Evolutionary conservation across 2,329 filamentous ascomycete genomes (phyloP).

Genomic region (Xylariaceae sp.): DNA sequence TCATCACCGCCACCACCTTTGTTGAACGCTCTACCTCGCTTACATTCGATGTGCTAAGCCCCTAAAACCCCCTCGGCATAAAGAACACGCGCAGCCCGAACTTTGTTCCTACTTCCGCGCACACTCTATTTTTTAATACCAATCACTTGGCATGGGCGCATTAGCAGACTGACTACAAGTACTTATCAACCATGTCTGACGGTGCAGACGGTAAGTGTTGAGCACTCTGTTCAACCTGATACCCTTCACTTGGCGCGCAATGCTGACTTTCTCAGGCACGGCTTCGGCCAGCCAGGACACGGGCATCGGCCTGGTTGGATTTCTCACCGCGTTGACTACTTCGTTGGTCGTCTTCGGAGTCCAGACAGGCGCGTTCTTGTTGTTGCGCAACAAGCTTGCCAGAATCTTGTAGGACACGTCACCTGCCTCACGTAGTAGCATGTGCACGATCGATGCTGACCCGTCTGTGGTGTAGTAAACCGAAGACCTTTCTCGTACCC

Average conservation of each 20-base stretch:
- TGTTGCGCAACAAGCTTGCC: conserved; percentile 73
- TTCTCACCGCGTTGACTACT: conserved; percentile 61
- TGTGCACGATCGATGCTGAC: conserved; percentile 14
- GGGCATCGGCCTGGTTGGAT: conserved; percentile 49
- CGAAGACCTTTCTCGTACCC: conserved; percentile 80
- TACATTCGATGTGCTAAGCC: no score
- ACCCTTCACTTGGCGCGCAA: background rate
- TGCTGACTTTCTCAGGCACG: conserved; percentile 7
- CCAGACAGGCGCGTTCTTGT: conserved; percentile 66
- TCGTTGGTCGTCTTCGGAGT: conserved; percentile 61
- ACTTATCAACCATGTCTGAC: no score
- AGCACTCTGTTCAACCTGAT: no score
- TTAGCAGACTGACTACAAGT: no score
- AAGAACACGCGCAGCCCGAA: no score
- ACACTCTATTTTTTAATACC: no score
- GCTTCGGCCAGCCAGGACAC: conserved; percentile 28
- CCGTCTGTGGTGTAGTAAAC: conserved; percentile 52
- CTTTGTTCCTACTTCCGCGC: no score
- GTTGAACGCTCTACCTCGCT: no score
- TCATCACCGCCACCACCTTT: no score
- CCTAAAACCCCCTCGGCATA: no score
- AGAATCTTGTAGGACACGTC: conserved; percentile 69
- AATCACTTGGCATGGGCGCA: no score
- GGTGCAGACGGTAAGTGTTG: no score
- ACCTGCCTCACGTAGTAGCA: background rate